Evolutionary conservation across 805 yeast genomes (phyloP).

Genomic region (Nakazawaea laoshanensis): DNA sequence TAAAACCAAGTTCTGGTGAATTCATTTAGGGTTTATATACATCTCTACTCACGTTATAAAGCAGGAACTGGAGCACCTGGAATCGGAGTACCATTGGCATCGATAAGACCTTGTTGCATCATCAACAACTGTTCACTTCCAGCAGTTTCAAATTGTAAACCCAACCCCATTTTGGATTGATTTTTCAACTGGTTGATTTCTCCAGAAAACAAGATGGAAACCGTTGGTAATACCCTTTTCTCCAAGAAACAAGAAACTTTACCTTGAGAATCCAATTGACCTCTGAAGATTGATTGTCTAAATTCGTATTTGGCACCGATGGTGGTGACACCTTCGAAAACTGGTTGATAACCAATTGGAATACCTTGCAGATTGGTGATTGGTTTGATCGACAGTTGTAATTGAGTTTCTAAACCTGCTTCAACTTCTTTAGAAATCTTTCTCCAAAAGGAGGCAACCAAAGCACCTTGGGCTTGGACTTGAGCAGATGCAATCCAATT

Average conservation of each 20-base stretch:
- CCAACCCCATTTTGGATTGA: constrained; percentile 81
- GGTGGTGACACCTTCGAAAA: constrained; percentile 86
- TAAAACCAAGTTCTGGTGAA: too few relatives aligned
- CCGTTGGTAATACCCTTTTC: constrained; percentile 87
- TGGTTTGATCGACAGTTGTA: constrained; percentile 70
- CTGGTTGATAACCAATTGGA: constrained; percentile 76
- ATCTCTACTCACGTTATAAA: too few relatives aligned
- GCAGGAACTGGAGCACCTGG: constrained; percentile 61
- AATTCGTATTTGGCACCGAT: constrained; percentile 96
- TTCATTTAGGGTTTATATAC: too few relatives aligned
- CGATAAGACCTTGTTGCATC: constrained; percentile 83
- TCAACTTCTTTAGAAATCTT: constrained; percentile 88
- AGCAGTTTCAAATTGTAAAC: constrained; percentile 91
- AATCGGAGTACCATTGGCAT: constrained; percentile 78
- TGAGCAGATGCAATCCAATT: constrained; percentile 94
- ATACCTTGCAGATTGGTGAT: constrained; percentile 60
- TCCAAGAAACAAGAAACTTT: constrained; percentile 87
- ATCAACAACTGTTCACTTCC: constrained; percentile 88
- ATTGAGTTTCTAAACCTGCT: constrained; percentile 85
- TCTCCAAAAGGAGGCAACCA: constrained; percentile 89
- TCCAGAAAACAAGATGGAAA: constrained; percentile 79
- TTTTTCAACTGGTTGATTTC: constrained; percentile 70
- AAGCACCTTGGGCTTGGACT: constrained; percentile 85
- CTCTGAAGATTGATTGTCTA: constrained; percentile 93
- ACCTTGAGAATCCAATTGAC: constrained; percentile 87